Base-by-base conservation (phyloP, 2,329 filamentous ascomycete genomes). In the Fusarium ambrosium region DNA sequence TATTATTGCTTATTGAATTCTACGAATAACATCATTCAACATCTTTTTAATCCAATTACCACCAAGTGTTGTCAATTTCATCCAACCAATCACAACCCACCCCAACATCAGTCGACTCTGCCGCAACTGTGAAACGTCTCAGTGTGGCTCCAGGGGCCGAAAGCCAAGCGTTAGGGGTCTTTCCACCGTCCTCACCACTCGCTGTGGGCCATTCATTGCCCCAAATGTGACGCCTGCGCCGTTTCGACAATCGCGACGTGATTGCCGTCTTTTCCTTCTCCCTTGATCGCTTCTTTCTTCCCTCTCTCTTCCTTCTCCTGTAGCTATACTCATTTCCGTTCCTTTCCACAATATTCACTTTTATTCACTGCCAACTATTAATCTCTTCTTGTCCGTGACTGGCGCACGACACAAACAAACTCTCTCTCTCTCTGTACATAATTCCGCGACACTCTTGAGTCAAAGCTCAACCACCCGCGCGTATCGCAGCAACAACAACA, bases 111-210 rank as follows among this genome's bases (percentile, higher is more conserved):
- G 66, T 79, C 78, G 75, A 79, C 65, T 76, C 79, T 81, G 79
- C 73, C 71, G 77, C 86, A 87, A 74, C 66, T 78, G 82, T 88
- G 86, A 88, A 88, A 88, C 86, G 75, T 78, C 77, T 80, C 76
- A 76, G 66, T 62, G 58, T 70, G 60, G 60, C 34, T 71, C 75
- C 76, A 69, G 73, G 56, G 62, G 48, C 11, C 18, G 9, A n/a
- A n/a, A 74, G 72, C 62, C 72, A 68, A 72, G 68, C 66, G 64
- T 59, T 53, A 51, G 61, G 53, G 59, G 60, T 41, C 43, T 62
- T 70, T 71, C 67, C 68, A 72, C 76, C 77, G 71, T 65, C 64
- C 58, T 66, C 72, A 77, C 75, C 74, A 75, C 62, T 62, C 32
- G 22, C 61, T 71, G 72, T 75, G 73, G 73, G 55, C 65, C 68